These are phyloP conservation scores for Plasmodium adleri DNA, from an alignment of 169 alveolate species.

Conservation along the genomic window DNA sequence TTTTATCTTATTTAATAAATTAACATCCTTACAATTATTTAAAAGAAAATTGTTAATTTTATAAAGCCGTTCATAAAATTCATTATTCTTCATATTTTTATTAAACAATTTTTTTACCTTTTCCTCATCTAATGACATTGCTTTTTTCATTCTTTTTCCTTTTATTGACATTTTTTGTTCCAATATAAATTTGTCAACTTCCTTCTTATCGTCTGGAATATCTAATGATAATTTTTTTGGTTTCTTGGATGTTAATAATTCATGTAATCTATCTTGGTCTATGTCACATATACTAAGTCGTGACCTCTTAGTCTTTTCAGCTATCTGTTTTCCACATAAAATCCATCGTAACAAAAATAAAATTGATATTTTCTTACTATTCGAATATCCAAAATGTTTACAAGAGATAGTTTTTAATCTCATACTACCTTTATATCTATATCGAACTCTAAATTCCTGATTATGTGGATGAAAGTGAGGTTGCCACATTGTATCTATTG, in stretches of 20 bases:
- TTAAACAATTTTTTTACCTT: background rate
- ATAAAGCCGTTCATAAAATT: conserved; percentile 19
- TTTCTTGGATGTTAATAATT: conserved; percentile 17
- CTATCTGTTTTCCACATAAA: conserved; percentile 76
- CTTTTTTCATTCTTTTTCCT: background rate
- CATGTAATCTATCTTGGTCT: conserved; percentile 45
- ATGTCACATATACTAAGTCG: conserved; percentile 64
- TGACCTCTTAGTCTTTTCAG: conserved; percentile 81
- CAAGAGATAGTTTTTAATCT: conserved; percentile 82
- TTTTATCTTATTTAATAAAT: conserved; percentile 28
- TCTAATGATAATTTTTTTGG: conserved; percentile 12
- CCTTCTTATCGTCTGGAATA: background rate
- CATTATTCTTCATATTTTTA: conserved; percentile 33
- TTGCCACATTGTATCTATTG: conserved; percentile 83
- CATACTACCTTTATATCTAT: conserved; percentile 84
- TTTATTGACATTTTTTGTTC: too few species aligned
- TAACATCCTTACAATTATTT: conserved; percentile 39
- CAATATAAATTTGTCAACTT: background rate
- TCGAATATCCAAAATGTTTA: conserved; percentile 76
- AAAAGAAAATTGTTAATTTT: conserved; percentile 36
- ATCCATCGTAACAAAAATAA: conserved; percentile 81
- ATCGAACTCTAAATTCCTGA: conserved; percentile 83
- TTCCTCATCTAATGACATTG: conserved; percentile 26
- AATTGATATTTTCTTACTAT: conserved; percentile 78
- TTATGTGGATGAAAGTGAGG: conserved; percentile 86